Evolutionary conservation across 192 early-diverging fungal genomes (phyloP), one percentile per base, ranked within the genome.

Genomic region (Backusella liffmaniae): DNA sequence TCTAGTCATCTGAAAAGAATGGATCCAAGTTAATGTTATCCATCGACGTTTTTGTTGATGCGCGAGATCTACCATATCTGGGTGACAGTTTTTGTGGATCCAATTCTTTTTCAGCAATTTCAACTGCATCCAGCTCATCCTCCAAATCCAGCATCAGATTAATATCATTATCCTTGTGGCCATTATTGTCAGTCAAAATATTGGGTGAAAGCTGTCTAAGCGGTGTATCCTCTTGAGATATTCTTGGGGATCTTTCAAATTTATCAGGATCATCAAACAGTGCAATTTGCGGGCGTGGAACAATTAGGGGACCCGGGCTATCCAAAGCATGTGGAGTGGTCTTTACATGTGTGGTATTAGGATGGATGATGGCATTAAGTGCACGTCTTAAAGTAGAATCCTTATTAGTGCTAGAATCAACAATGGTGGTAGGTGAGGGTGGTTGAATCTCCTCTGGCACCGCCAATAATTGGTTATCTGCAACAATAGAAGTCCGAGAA

Each of bases 241-340:
- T 6, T 5, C 8, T 32, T 34, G 70, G 26, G 5, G 71, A 34
- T 0, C 5, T 23, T 2, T 51, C 34, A 21, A 44, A 51, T 35
- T 37, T 13, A 18, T 72, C 71, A 1, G 71, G 71, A 39, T 72
- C 71, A 23, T 72, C 71, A 56, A 72, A 72, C 9, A 72, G 18
- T n/a, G 51, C 34, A 12, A 10, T 44, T 32, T 15, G 49, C 3
- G 49, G 10, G 2, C 9, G 46, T 7, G 71, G 49, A 10, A 36
- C 46, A 16, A 72, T 21, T 23, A 53, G 26, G 21, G 44, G 8
- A 23, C 44, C 9, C n/a, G 67, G 23, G 0, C 21, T 39, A 16
- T 36, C 18, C 8, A 39, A 13, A 5, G 13, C 35, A 41, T 8
- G 13, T 3, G 2, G 8, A 4, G 36, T 21, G 0, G 15, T 21